A percentile compares a stretch with the other conserved stretches of the same genome.
phyloP scores from a whole-genome alignment of 306 rosid species.

The Fragaria nilgerrensis region DNA sequence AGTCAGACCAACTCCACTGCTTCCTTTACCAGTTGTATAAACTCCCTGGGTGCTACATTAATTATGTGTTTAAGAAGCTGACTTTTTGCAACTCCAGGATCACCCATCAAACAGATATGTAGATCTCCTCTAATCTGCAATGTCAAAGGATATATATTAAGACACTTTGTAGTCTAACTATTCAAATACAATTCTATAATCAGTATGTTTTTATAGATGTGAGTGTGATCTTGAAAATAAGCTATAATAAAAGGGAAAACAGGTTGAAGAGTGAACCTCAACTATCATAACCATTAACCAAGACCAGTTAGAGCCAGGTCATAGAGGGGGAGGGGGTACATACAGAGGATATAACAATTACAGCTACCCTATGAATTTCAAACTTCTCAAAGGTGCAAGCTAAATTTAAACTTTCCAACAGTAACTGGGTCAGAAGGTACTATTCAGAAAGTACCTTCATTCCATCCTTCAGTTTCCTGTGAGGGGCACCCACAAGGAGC shows the following conservation, averaged over 20 bases:
- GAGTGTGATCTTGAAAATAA: constrained; percentile 2
- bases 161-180: not conserved
- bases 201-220: not conserved
- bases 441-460: constrained; percentile 62
- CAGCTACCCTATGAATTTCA: not conserved
- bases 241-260: not conserved
- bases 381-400: not conserved
- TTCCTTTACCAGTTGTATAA: constrained; percentile 96
- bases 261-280: not conserved
- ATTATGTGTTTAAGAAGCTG: constrained; percentile 97
- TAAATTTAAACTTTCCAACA: not conserved
- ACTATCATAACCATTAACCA: not conserved
- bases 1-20: constrained; percentile 99
- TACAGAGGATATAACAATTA: too few species aligned
- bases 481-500: constrained; percentile 97
- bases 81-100: constrained; percentile 99
- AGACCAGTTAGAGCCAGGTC: not conserved
- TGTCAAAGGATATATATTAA: not conserved
- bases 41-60: constrained; percentile 92
- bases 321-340: not conserved
- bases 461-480: constrained; percentile 86
- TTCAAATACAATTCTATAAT: not conserved
- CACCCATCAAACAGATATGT: constrained; percentile 98
- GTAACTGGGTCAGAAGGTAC: constrained; percentile 3
- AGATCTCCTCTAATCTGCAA: constrained; percentile 94